A percentile compares a stretch with the other conserved stretches of the same genome.
phyloP scores from a whole-genome alignment of 1,284 basidiomycete genomes.

The Mycosarcoma mackinlayi region DNA sequence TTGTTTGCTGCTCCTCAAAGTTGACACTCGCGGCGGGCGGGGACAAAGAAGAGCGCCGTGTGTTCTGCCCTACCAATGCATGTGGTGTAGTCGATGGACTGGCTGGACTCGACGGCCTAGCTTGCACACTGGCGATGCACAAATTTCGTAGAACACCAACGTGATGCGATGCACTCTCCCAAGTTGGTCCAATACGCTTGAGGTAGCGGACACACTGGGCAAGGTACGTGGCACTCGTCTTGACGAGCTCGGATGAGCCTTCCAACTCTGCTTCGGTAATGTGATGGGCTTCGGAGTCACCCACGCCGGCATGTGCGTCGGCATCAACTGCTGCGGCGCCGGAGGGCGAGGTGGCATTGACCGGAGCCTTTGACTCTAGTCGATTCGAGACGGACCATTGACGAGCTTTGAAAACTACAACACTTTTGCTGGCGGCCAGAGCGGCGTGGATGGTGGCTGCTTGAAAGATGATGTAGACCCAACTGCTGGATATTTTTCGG shows the following conservation, averaged over 20 bases:
- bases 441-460: conserved; percentile 52
- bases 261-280: conserved; percentile 30
- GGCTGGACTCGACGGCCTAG: conserved; percentile 19
- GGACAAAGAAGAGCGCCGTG: neutral
- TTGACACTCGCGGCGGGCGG: neutral
- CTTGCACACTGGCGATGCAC: conserved; percentile 42
- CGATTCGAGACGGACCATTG: conserved; percentile 31
- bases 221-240: conserved; percentile 40
- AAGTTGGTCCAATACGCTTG: conserved; percentile 45
- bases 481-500: conserved; percentile 49
- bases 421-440: conserved; percentile 38
- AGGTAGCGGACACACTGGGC: conserved; percentile 46
- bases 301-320: conserved; percentile 15
- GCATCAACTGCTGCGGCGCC: conserved; percentile 4
- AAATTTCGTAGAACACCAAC: conserved; percentile 38
- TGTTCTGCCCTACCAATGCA: neutral
- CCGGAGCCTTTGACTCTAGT: conserved; percentile 5
- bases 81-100: neutral
- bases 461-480: conserved; percentile 58
- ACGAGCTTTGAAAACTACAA: conserved; percentile 45
- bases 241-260: conserved; percentile 35
- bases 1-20: conserved; percentile 8
- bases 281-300: conserved; percentile 15
- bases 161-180: conserved; percentile 49
- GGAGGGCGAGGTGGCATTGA: conserved; percentile 1